phyloP scores from a whole-genome alignment of 2,329 filamentous ascomycete species.

The Colletotrichum nymphaeae region DNA sequence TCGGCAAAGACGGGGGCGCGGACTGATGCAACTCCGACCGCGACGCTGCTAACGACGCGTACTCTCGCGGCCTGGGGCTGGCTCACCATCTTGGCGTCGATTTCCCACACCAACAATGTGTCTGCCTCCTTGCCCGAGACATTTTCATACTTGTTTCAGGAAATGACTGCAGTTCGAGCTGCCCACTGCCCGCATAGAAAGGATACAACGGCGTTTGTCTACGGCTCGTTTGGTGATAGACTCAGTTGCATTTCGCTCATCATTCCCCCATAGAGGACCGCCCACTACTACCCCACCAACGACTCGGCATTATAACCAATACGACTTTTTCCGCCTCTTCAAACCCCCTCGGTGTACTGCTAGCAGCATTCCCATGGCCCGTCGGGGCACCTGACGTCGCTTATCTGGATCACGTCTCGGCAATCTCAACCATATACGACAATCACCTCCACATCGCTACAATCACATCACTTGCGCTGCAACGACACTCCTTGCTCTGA shows the following conservation, averaged over 20 bases:
- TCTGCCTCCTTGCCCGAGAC: background rate
- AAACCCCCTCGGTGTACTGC: background rate
- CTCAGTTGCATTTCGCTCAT: constrained; percentile 24
- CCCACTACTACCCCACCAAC: constrained; percentile 1
- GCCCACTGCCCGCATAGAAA: background rate
- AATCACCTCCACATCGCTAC: background rate
- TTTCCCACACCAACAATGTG: background rate
- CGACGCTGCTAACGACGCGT: background rate
- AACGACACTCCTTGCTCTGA: background rate
- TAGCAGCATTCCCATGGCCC: background rate
- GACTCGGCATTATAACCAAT: background rate
- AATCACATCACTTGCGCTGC: background rate
- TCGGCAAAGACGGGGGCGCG: background rate
- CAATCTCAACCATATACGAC: constrained; percentile 20
- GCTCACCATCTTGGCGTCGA: background rate
- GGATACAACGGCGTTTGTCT: constrained; percentile 23
- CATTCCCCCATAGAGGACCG: background rate
- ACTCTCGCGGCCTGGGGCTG: background rate
- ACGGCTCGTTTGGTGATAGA: constrained; percentile 19
- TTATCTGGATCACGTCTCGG: constrained; percentile 30
- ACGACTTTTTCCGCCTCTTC: background rate
- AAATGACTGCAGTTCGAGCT: background rate
- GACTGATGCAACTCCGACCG: constrained; percentile 2
- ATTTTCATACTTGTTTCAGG: constrained; percentile 9
- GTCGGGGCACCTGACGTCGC: background rate